Base-by-base conservation (phyloP, 331 rosid species). In the Erythrophleum ivorense region DNA sequence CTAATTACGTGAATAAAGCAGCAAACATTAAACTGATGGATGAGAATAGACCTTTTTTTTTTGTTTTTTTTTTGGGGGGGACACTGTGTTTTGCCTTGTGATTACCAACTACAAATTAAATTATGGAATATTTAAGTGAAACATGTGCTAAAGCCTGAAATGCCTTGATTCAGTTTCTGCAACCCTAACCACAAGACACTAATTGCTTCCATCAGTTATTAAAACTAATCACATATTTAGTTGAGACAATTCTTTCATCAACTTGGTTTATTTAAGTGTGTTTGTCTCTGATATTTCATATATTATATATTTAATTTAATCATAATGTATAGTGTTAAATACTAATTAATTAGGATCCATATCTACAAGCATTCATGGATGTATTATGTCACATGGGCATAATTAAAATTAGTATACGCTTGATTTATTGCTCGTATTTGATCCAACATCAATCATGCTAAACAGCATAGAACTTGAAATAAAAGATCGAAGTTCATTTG, bases 401-500 rank as follows among this genome's bases (percentile, higher is more conserved):
- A 77, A 77, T 69, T 72, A 66, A 48, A 53, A 69, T 52, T 18
- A 41, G 36, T 66, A 78, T 48, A 38, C 38, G 45, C 70, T 66
- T 80, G 48, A 70, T 77, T 14, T 69, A 71, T 53, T 15, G 84
- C 72, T 71, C 4, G 65, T 67, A 68, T 79, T 67, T 48, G 76
- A 36, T 71, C 80, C 83, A 82, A 77, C 85, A 86, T 80, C 86
- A 85, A 81, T 76, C 67, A 77, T 73, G 64, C 58, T 48, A 55
- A 18, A 55, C 21, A 46, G 53, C 29, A 52, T 40, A 63, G 5
- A 77, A 78, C 73, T 60, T 54, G 69, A 73, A 87, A 67, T 74
- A 34, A 18, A 52, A 68, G 59, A 52, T 59, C 63, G 14, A 34
- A n/a, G 34, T 16, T 78, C 76, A 13, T 64, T 65, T 59, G 33